Percentiles rank a stretch among this genome's conserved stretches.
Conservation (phyloP, 23 red algal genomes). For the Pyropia yezoensis region DNA sequence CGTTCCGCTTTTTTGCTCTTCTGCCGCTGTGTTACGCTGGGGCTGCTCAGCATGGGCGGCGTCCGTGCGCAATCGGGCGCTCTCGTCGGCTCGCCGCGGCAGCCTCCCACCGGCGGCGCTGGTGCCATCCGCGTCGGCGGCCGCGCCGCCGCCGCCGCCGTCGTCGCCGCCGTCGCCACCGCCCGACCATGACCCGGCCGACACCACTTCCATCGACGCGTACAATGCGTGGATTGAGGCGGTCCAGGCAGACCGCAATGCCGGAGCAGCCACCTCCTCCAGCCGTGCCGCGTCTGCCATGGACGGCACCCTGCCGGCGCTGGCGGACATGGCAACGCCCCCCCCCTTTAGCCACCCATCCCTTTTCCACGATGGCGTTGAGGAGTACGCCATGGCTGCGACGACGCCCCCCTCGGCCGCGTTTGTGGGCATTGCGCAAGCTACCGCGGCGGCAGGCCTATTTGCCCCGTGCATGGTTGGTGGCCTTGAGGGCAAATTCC, state of each 20-base stretch:
- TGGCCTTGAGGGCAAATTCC: conserved; percentile 56
- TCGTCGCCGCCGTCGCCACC: too few relatives aligned
- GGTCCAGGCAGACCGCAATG: conserved; percentile 17
- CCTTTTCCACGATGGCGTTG: conserved; percentile 41
- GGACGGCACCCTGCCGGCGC: conserved; percentile 8
- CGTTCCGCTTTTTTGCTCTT: too few relatives aligned
- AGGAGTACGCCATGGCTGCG: conserved; percentile 47
- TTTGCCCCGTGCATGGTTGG: conserved; percentile 82
- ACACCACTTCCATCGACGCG: conserved; percentile 7
- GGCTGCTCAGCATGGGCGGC: too few relatives aligned
- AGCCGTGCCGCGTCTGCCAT: conserved; percentile 11
- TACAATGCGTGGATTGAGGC: conserved; percentile 58
- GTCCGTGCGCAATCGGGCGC: too few relatives aligned
- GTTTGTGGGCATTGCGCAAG: conserved; percentile 37
- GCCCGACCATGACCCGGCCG: too few relatives aligned
- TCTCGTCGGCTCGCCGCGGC: too few relatives aligned
- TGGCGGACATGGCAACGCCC: conserved; percentile 12
- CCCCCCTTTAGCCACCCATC: conserved; percentile 29
- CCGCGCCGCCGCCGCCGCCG: too few relatives aligned
- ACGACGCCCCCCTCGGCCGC: conserved; percentile 20
- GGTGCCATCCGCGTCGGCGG: too few relatives aligned
- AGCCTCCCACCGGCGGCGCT: too few relatives aligned
- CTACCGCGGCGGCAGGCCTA: conserved; percentile 34
- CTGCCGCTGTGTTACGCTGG: too few relatives aligned
- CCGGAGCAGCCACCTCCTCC: conserved; percentile 4